phyloP scores from a whole-genome alignment of 1,139 yeast species.

The Dujonia santamariae region DNA sequence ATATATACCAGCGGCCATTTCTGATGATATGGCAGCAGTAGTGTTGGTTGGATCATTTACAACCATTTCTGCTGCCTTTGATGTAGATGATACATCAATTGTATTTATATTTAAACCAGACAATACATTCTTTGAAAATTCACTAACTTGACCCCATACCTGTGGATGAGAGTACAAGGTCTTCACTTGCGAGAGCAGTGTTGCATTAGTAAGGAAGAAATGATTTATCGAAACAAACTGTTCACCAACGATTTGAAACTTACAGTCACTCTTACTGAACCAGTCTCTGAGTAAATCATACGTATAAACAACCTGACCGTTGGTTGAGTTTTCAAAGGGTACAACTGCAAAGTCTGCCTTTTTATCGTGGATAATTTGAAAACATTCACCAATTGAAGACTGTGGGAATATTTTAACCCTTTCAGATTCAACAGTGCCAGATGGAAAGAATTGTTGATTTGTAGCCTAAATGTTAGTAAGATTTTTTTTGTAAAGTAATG shows the following conservation, averaged over 20 bases:
- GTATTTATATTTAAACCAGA: slow-evolving; percentile 35
- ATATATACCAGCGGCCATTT: slow-evolving; percentile 63
- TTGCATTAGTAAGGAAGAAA: slow-evolving; percentile 57
- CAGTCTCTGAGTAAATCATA: slow-evolving; percentile 77
- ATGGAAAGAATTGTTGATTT: slow-evolving; percentile 70
- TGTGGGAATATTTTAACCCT: slow-evolving; percentile 44
- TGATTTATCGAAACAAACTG: slow-evolving; percentile 84
- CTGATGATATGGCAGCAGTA: slow-evolving; percentile 46
- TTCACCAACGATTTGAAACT: slow-evolving; percentile 63
- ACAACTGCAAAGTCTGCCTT: slow-evolving; percentile 72
- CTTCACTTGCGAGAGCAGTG: slow-evolving; percentile 40
- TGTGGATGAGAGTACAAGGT: slow-evolving; percentile 91
- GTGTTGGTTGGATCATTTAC: slow-evolving; percentile 33
- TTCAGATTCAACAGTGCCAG: slow-evolving; percentile 17
- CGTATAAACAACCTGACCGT: slow-evolving; percentile 88
- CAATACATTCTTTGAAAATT: slow-evolving; percentile 42
- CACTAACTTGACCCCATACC: slow-evolving; percentile 90
- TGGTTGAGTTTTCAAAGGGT: slow-evolving; percentile 92
- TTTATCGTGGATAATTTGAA: slow-evolving; percentile 44
- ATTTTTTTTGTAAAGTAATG: too few species aligned
- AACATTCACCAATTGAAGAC: slow-evolving; percentile 59
- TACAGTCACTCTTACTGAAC: slow-evolving; percentile 20
- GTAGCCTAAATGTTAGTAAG: slow-evolving; percentile 51
- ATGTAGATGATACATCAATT: slow-evolving; percentile 75
- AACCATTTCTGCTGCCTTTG: slow-evolving; percentile 76